These are phyloP conservation scores for Linum tenue DNA, from an alignment of 345 rosid genomes.

Conservation along the genomic window DNA sequence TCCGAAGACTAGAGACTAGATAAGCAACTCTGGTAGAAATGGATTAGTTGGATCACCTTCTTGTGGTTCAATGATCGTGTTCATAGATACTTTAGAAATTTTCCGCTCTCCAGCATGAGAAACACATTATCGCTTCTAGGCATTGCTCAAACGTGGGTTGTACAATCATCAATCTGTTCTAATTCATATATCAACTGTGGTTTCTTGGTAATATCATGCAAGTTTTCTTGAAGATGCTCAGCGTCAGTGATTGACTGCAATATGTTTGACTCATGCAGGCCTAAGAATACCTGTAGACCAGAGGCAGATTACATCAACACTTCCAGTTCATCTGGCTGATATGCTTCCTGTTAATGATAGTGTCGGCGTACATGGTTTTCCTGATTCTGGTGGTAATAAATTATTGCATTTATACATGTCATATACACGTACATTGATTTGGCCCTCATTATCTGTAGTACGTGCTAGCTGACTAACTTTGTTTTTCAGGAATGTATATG, in stretches of 20 bases:
- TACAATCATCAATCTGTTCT: too few species aligned
- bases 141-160: too few species aligned
- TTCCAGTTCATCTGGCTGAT: slow-evolving; percentile 78
- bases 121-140: too few species aligned
- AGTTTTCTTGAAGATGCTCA: not conserved
- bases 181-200: too few species aligned
- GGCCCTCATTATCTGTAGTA: not conserved
- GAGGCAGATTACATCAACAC: slow-evolving; percentile 65
- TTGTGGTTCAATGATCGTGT: not conserved
- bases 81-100: too few species aligned
- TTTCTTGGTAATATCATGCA: not conserved
- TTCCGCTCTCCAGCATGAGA: too few species aligned
- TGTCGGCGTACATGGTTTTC: slow-evolving; percentile 47
- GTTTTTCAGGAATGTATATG: slow-evolving; percentile 51
- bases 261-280: slow-evolving; percentile 36
- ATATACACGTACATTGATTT: not conserved
- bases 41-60: not conserved
- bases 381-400: slow-evolving; percentile 51
- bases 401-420: slow-evolving; percentile 1
- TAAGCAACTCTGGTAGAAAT: not conserved
- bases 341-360: slow-evolving; percentile 46
- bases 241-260: not conserved
- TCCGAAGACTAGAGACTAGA: not conserved
- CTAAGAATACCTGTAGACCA: slow-evolving; percentile 69
- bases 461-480: not conserved